phyloP scores from a whole-genome alignment of 306 rosid species.

The Hippophae tibetana region DNA sequence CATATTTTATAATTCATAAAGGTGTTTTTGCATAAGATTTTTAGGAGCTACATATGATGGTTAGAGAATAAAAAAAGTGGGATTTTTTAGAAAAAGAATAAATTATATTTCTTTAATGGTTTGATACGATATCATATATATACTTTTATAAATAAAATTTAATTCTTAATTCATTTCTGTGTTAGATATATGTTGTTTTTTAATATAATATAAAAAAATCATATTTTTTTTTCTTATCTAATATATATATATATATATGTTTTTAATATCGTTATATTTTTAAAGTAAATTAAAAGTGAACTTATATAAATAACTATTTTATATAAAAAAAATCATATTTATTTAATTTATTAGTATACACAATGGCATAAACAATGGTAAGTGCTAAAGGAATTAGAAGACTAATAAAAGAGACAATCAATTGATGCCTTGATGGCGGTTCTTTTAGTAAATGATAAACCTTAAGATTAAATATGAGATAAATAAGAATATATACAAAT shows the following conservation, averaged over 20 bases:
- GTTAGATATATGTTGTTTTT: too few species aligned
- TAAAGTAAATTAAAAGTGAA: too few species aligned
- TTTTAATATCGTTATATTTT: too few species aligned
- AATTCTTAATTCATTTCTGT: too few species aligned
- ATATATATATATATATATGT: too few species aligned
- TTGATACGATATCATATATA: too few species aligned
- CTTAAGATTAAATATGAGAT: slow-evolving; percentile 17
- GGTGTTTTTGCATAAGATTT: slow-evolving; percentile 27
- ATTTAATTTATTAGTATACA: slow-evolving; percentile 4
- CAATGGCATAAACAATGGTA: slow-evolving; percentile 24
- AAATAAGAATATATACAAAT: slow-evolving; percentile 13
- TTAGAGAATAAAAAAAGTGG: slow-evolving; percentile 17
- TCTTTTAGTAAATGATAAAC: slow-evolving; percentile 4
- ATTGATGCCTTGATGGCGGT: neutral
- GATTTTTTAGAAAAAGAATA: slow-evolving; percentile 13
- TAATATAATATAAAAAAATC: too few species aligned
- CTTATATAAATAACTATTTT: too few species aligned
- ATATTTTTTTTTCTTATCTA: too few species aligned
- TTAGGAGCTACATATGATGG: slow-evolving; percentile 15
- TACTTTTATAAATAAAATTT: too few species aligned
- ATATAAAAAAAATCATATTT: too few species aligned
- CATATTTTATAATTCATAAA: slow-evolving; percentile 17
- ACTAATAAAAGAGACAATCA: slow-evolving; percentile 20
- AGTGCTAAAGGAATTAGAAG: slow-evolving; percentile 1
- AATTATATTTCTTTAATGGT: neutral